Evolutionary conservation across 1,139 yeast genomes (phyloP).

Genomic region (Kodamaea arcana): DNA sequence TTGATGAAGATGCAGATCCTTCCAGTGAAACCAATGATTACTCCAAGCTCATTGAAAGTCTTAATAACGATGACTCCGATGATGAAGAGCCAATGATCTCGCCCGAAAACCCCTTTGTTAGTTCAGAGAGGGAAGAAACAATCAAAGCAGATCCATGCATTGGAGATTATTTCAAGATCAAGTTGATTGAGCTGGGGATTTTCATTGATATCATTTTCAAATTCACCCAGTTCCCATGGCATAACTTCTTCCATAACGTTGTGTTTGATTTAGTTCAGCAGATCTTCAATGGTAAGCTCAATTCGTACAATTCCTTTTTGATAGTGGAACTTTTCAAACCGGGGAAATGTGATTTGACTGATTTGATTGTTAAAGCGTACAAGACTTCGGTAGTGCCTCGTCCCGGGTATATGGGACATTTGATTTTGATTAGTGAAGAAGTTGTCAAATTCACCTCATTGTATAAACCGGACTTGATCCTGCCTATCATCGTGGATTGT

Average conservation of each 20-base stretch:
- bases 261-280: slow-evolving; percentile 48
- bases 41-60: slow-evolving; percentile 5
- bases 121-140: slow-evolving; percentile 28
- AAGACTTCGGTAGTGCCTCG: slow-evolving; percentile 24
- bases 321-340: slow-evolving; percentile 39
- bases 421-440: slow-evolving; percentile 45
- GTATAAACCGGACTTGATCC: slow-evolving; percentile 46
- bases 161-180: slow-evolving; percentile 44
- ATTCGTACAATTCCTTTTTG: slow-evolving; percentile 45
- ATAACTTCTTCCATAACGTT: slow-evolving; percentile 48
- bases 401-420: slow-evolving; percentile 49
- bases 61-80: slow-evolving; percentile 32
- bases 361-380: slow-evolving; percentile 32
- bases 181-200: slow-evolving; percentile 38
- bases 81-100: slow-evolving; percentile 47
- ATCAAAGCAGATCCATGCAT: slow-evolving; percentile 37
- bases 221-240: slow-evolving; percentile 44
- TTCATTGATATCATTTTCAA: slow-evolving; percentile 31
- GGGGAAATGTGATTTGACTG: slow-evolving; percentile 30
- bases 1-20: slow-evolving; percentile 23
- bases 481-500: slow-evolving; percentile 39
- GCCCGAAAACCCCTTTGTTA: slow-evolving; percentile 47
- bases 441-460: slow-evolving; percentile 47
- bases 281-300: slow-evolving; percentile 46
- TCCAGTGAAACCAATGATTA: slow-evolving; percentile 7